Evolutionary conservation across 2,329 filamentous ascomycete genomes (phyloP).

Genomic region (Arthroderma sp.): DNA sequence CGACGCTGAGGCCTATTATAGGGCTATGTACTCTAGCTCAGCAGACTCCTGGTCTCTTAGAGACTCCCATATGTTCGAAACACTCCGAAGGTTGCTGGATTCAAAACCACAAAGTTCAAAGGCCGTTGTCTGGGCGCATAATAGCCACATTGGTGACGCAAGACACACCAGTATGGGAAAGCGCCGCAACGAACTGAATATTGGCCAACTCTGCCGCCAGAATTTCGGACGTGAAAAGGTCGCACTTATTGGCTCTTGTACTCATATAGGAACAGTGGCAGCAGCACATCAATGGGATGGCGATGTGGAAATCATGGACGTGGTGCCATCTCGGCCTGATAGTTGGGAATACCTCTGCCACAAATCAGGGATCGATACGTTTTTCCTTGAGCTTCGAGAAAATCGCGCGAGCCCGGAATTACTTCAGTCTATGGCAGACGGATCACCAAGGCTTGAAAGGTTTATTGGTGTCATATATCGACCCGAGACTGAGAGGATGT

Average conservation of each 20-base stretch:
- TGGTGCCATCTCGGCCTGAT: conserved; percentile 33
- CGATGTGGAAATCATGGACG: conserved; percentile 38
- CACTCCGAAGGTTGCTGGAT: conserved; percentile 32
- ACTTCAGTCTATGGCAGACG: conserved; percentile 23
- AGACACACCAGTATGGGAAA: conserved; percentile 38
- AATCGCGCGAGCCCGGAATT: conserved; percentile 23
- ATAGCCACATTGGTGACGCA: conserved; percentile 43
- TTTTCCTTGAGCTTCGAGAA: conserved; percentile 35
- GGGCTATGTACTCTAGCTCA: conserved; percentile 39
- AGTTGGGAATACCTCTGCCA: conserved; percentile 41
- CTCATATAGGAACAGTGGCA: conserved; percentile 40
- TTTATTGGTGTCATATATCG: conserved; percentile 43
- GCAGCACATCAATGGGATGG: conserved; percentile 40
- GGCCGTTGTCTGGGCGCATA: conserved; percentile 43
- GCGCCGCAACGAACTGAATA: conserved; percentile 34
- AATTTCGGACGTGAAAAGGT: conserved; percentile 29
- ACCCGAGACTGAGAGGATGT: conserved; percentile 36
- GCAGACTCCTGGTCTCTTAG: conserved; percentile 40
- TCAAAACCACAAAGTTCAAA: conserved; percentile 28
- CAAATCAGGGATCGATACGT: conserved; percentile 31
- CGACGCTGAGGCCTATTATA: conserved; percentile 41
- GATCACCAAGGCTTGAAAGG: conserved; percentile 30
- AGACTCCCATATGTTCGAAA: conserved; percentile 41
- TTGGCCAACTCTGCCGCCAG: conserved; percentile 42
- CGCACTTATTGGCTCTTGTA: conserved; percentile 35